A percentile compares a stretch with the other conserved stretches of the same genome.
phyloP scores from a whole-genome alignment of 768 basidiomycete species.

The Mycena galopus region DNA sequence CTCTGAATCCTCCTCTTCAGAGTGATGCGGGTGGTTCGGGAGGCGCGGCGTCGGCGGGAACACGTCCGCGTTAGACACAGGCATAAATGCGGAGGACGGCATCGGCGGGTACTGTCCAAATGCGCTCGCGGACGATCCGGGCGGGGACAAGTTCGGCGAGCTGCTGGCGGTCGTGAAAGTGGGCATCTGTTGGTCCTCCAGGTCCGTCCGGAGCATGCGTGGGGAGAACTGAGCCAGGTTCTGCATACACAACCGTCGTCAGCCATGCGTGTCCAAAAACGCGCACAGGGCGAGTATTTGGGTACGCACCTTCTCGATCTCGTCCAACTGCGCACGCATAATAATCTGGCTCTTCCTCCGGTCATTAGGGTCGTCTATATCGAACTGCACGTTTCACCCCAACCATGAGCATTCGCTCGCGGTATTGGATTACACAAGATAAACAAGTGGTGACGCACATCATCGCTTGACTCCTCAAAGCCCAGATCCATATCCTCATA shows the following conservation, averaged over 20 bases:
- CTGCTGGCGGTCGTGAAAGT: constrained; percentile 20
- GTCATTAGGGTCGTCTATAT: constrained; percentile 80
- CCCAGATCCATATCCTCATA: constrained; percentile 67
- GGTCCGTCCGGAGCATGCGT: constrained; percentile 57
- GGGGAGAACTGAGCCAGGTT: constrained; percentile 78
- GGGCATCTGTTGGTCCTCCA: constrained; percentile 51
- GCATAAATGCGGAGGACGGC: constrained; percentile 12
- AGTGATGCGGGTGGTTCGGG: constrained; percentile 45
- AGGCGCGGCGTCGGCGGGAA: constrained; percentile 55
- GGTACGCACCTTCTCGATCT: constrained; percentile 73
- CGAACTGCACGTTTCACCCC: constrained; percentile 62
- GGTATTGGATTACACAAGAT: not conserved
- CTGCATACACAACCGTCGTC: constrained; percentile 47
- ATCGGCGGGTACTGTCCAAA: not conserved
- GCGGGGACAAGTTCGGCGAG: constrained; percentile 49
- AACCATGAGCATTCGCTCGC: not conserved
- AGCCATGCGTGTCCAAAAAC: not conserved
- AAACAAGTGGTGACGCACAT: constrained; percentile 49
- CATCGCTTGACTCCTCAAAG: constrained; percentile 56
- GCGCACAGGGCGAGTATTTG: no score
- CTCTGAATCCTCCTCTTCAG: constrained; percentile 22
- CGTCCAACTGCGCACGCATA: constrained; percentile 82
- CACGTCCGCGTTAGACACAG: constrained; percentile 44
- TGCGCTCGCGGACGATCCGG: constrained; percentile 36
- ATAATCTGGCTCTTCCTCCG: constrained; percentile 80